Base-by-base conservation (phyloP, 306 rosid genomes). In the Cucurbita pepo region DNA sequence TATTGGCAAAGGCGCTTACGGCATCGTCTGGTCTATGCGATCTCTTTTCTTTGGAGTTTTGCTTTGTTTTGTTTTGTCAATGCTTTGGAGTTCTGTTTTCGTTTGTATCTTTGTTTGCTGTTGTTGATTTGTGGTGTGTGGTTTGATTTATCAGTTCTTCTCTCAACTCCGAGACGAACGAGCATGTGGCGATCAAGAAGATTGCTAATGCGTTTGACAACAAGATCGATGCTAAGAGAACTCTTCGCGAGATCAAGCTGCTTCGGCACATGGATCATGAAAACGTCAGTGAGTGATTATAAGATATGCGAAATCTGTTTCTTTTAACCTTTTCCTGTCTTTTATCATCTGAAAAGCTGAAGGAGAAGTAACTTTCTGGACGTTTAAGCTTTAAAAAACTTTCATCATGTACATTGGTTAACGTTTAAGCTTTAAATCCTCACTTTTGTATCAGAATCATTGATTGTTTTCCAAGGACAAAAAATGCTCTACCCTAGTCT, bases 201-300 rank as follows among this genome's bases (percentile, higher is more conserved):
- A 92, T 92, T 72, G 91, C 96, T 7, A 92, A 90, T 81, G 98
- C 98, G 0, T 92, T 92, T 76, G 98, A 92, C 78, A 92, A 92
- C 81, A 92, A 79, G 81, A 90, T 92, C 85, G 96, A 92, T 56
- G 96, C 98, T 12, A 92, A 92, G 91, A 90, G 98, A 82, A 92
- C 96, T 66, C 96, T 90, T 38, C 95, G 98, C 1, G 98, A 92
- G 86, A 92, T 92, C 90, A 92, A 92, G 83, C 87, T 92, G 80
- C 98, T 92, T 71, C 96, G 96, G 8, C 98, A 92, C 53, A 92
- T 92, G 98, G 98, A 92, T 86, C 98, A 92, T 79, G 96, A 92
- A 80, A 92, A 92, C 78, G 98, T 90, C 61, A 77, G 92, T 85
- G 84, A 85, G 82, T 78, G 34, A 41, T 70, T 69, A 69, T 14